Evolutionary conservation across 495 filamentous ascomycete species (phyloP), one percentile per base, ranked within the genome.

Genomic region (Cercophora newfieldiana): DNA sequence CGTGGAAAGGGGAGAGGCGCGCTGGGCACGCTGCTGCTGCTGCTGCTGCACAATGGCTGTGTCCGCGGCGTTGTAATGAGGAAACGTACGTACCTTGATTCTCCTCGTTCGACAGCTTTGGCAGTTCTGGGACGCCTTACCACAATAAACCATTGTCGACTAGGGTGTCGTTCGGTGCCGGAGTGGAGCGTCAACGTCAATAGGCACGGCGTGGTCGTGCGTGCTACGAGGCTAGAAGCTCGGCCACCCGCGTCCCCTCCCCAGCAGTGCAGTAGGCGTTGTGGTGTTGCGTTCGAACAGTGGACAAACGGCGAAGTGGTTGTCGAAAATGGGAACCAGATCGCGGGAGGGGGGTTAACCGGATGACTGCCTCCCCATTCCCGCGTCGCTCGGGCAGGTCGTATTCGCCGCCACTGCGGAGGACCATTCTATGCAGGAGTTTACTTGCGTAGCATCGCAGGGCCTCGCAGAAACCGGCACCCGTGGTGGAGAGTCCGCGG

Each of bases 81-180:
- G 53, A 47, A 3, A n/a, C 19, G 26, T 68, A 29, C 69, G 63
- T 71, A 82, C 80, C 82, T 90, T 90, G 68, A 90, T 90, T 74
- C 83, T 85, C 67, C 88, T 79, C 31, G 81, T 82, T 66, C 88
- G 84, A 75, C 89, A 91, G 53, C 78, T 88, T 63, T 85, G 83
- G 72, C 89, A 91, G 62, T 87, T 86, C 65, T 84, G 86, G 63
- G 87, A 90, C 68, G 88, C 88, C 69, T 89, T 90, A 37, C 88
- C 88, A 70, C 84, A 84, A 74, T 90, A 90, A 28, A 91, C 88
- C 88, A 90, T 91, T 67, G 71, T 66, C 63, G 51, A 26, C 50
- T 44, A 33, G 51, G 61, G 31, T 50, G 21, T 31, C 31, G 18
- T 19, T 37, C 24, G 25, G 59, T 28, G 22, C 18, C 33, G 47